A percentile compares a stretch with the other conserved stretches of the same genome.
phyloP scores from a whole-genome alignment of 2,329 filamentous ascomycete species.

The Pleoardoris graminearum region DNA sequence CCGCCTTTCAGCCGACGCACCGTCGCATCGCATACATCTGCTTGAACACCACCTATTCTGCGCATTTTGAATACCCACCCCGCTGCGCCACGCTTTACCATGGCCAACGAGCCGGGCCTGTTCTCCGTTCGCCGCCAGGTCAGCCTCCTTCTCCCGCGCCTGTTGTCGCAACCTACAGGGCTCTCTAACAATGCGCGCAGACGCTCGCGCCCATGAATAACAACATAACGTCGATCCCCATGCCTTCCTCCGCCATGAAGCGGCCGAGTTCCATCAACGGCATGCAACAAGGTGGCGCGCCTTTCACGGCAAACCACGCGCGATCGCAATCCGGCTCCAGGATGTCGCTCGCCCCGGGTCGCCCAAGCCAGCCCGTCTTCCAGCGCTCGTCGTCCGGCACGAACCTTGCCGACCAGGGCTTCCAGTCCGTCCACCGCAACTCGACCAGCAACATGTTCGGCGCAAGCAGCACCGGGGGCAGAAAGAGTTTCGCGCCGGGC shows the following conservation, averaged over 20 bases:
- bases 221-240: slow-evolving; percentile 78
- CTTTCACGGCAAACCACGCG: slow-evolving; percentile 69
- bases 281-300: slow-evolving; percentile 57
- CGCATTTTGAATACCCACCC: background rate
- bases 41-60: background rate
- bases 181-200: slow-evolving; percentile 52
- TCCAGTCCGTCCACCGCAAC: slow-evolving; percentile 81
- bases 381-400: slow-evolving; percentile 80
- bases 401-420: slow-evolving; percentile 76
- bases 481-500: slow-evolving; percentile 72
- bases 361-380: slow-evolving; percentile 86
- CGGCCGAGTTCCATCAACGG: slow-evolving; percentile 79
- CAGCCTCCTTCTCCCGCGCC: slow-evolving; percentile 42
- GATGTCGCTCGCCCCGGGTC: slow-evolving; percentile 77
- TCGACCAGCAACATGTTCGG: slow-evolving; percentile 72
- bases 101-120: slow-evolving; percentile 59
- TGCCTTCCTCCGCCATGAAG: slow-evolving; percentile 92
- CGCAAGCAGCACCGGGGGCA: slow-evolving; percentile 54
- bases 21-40: background rate
- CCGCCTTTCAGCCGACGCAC: slow-evolving; percentile 10
- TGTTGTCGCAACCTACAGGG: slow-evolving; percentile 16
- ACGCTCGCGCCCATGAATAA: slow-evolving; percentile 85
- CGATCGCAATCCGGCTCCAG: slow-evolving; percentile 82
- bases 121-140: slow-evolving; percentile 96
- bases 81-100: slow-evolving; percentile 18